Evolutionary conservation across 441 rosid species (phyloP), one percentile per base, ranked within the genome.

Genomic region (Populus hybrid): DNA sequence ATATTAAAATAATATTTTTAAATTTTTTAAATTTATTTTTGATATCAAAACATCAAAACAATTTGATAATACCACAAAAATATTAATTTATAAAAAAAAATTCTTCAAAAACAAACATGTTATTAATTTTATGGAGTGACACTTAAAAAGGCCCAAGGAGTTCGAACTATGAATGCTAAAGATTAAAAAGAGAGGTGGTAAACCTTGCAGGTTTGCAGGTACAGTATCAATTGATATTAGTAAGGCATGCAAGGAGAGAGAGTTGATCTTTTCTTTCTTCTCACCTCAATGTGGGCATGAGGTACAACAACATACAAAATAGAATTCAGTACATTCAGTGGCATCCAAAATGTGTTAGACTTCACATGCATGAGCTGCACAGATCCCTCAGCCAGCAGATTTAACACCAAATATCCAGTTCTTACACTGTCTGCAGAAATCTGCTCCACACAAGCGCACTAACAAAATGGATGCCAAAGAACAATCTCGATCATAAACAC

Each of bases 401-500:
- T 65, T 40, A 72, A 40, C 59, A 40, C 21, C 73, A 35, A 40
- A 70, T 53, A 79, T 61, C 71, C 76, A 76, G 6, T 80, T 80
- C 82, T 80, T 71, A 79, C 71, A 24, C 21, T 28, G 21, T 34
- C 67, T 14, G 26, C 76, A 23, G 28, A 75, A 73, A 67, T 69
- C 77, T 78, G 75, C 61, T 57, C 80, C 64, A 38, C 21, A 57
- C 16, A 11, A 73, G 7, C 23, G 71, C 61, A 74, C 71, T 59
- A 50, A 61, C 19, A 74, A 74, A 38, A 23, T 69, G 69, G 68
- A 28, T 3, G 73, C 36, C 10, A 0, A 9, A 53, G 74, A 69
- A 34, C 53, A n/a, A 36, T 18, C 23, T 26, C 72, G 19, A 30
- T 30, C 42, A 36, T 14, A 28, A 69, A 77, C 69, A 68, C 36